These are phyloP conservation scores for Umbelopsis isabellina DNA, from an alignment of 192 early-diverging fungal genomes.

Conservation along the genomic window DNA sequence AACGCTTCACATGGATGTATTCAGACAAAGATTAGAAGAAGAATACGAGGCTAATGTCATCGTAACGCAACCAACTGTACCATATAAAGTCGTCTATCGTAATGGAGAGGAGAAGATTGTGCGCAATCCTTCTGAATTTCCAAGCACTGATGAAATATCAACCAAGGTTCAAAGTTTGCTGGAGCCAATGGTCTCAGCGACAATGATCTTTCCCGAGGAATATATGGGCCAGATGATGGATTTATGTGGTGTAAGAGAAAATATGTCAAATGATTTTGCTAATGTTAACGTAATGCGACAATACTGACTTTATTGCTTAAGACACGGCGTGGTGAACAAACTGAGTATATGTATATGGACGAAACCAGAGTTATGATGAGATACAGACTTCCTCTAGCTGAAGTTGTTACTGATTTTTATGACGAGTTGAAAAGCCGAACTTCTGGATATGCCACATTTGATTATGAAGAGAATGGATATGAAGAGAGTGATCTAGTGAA, in stretches of 20 bases:
- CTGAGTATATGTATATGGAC: slow-evolving; percentile 89
- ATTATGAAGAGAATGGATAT: slow-evolving; percentile 95
- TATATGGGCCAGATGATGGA: slow-evolving; percentile 79
- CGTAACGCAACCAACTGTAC: slow-evolving; percentile 91
- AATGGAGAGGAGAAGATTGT: slow-evolving; percentile 54
- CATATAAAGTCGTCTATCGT: slow-evolving; percentile 71
- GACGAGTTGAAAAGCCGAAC: slow-evolving; percentile 91
- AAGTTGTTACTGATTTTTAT: slow-evolving; percentile 95
- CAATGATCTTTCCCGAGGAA: slow-evolving; percentile 85
- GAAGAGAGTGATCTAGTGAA: slow-evolving; percentile 85
- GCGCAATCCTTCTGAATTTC: slow-evolving; percentile 92
- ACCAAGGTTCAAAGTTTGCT: slow-evolving; percentile 67
- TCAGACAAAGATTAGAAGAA: slow-evolving; percentile 88
- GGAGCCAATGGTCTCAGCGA: slow-evolving; percentile 94
- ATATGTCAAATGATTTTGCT: background rate
- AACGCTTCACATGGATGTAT: slow-evolving; percentile 98
- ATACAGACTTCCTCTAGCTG: slow-evolving; percentile 87
- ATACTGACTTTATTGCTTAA: slow-evolving; percentile 27
- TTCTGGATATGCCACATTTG: slow-evolving; percentile 91
- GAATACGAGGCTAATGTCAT: slow-evolving; percentile 93
- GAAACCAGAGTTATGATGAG: slow-evolving; percentile 84
- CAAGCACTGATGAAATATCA: slow-evolving; percentile 68
- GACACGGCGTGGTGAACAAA: slow-evolving; percentile 79
- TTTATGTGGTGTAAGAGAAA: slow-evolving; percentile 64
- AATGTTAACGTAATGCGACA: background rate